Conservation (phyloP, 441 rosid species). For the Gossypium laxum region DNA sequence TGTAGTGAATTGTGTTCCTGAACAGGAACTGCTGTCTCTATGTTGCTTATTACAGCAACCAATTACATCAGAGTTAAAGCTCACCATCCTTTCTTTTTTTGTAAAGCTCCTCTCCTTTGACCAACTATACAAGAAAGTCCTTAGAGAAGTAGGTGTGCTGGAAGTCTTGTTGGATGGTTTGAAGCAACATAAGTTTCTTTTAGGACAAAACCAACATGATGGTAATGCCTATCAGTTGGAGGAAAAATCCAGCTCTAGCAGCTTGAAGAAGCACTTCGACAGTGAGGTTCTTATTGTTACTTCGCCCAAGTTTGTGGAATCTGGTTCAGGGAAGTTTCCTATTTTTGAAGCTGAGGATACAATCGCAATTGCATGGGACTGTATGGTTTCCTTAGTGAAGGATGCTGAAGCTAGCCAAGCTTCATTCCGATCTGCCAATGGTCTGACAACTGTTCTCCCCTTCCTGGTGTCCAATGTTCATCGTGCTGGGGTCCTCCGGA, state of each 20-base stretch:
- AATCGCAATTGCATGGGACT: slow-evolving; percentile 88
- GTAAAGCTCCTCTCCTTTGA: slow-evolving; percentile 95
- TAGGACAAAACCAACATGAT: slow-evolving; percentile 54
- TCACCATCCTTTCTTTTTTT: slow-evolving; percentile 84
- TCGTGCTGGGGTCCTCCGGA: slow-evolving; percentile 87
- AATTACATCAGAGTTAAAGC: slow-evolving; percentile 79
- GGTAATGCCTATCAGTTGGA: slow-evolving; percentile 42
- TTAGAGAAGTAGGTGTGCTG: slow-evolving; percentile 95
- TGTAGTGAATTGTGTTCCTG: slow-evolving; percentile 96
- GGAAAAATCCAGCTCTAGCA: slow-evolving; percentile 58
- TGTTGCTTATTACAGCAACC: slow-evolving; percentile 98
- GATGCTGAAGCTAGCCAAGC: slow-evolving; percentile 90
- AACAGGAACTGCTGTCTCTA: slow-evolving; percentile 93
- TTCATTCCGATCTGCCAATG: slow-evolving; percentile 87
- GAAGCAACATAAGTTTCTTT: slow-evolving; percentile 89
- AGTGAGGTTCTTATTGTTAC: slow-evolving; percentile 72
- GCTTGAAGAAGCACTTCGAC: slow-evolving; percentile 80
- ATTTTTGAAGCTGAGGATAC: slow-evolving; percentile 85
- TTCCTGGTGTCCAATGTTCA: slow-evolving; percentile 73
- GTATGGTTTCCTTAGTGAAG: slow-evolving; percentile 85
- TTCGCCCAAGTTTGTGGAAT: slow-evolving; percentile 81
- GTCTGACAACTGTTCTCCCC: slow-evolving; percentile 80
- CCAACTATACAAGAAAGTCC: slow-evolving; percentile 94
- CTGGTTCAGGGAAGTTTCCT: slow-evolving; percentile 65
- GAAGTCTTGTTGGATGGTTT: slow-evolving; percentile 91